Percentiles rank a stretch among this genome's conserved stretches.
These are phyloP conservation scores for Kwoniella dendrophila DNA, from an alignment of 768 basidiomycete genomes.

Conservation along the genomic window DNA sequence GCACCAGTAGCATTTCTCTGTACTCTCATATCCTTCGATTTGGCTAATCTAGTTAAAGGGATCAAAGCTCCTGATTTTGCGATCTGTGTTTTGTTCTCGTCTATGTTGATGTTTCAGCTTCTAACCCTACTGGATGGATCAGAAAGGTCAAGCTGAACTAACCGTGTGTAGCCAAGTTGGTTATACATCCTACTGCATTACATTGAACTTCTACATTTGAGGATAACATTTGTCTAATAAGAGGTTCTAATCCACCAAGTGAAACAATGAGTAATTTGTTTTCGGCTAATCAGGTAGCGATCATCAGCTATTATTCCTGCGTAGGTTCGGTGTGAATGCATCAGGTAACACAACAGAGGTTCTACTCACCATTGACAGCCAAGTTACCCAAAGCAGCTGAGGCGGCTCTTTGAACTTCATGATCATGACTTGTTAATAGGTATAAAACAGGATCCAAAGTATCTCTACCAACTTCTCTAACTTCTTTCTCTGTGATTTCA, in stretches of 20 bases:
- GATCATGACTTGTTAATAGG: conserved; percentile 94
- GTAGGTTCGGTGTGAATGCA: background rate
- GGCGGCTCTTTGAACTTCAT: conserved; percentile 97
- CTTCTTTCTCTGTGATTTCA: conserved; percentile 99
- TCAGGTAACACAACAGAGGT: conserved; percentile 51
- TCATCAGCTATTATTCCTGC: background rate
- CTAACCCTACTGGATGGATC: conserved; percentile 3
- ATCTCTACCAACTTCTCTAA: conserved; percentile 91
- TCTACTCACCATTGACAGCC: conserved; percentile 83
- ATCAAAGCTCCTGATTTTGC: conserved; percentile 99
- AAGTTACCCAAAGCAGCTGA: conserved; percentile 96
- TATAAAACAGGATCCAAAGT: conserved; percentile 98
- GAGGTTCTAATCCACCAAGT: conserved; percentile 92
- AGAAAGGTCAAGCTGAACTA: conserved; percentile 34
- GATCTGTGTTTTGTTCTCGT: conserved; percentile 99
- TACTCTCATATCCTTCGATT: conserved; percentile 98
- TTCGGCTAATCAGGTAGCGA: conserved; percentile 68
- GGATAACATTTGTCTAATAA: conserved; percentile 98
- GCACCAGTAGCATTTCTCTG: conserved; percentile 98
- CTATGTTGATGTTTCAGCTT: conserved; percentile 58
- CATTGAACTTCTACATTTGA: conserved; percentile 99
- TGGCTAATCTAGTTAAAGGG: conserved; percentile 90
- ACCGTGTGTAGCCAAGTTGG: conserved; percentile 98
- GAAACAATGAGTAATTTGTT: conserved; percentile 99
- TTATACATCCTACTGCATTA: conserved; percentile 98